Conservation (phyloP, 352 stramenopile species). For the Nothophytophthora sp. region DNA sequence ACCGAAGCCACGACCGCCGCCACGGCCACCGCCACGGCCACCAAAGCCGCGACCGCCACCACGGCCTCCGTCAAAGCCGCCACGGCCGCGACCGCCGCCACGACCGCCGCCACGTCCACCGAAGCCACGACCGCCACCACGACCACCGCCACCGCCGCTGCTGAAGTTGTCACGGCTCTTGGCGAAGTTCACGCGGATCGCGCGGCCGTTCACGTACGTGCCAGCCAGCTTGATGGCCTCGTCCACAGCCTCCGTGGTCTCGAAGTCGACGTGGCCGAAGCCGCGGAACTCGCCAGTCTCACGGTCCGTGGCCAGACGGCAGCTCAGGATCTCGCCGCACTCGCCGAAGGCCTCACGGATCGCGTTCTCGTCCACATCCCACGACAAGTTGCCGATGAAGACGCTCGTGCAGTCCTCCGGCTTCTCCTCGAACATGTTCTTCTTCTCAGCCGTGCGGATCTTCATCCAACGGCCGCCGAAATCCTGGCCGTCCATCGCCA, state of each 20-base stretch:
- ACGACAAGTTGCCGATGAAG: conserved; percentile 98
- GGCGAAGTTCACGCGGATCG: conserved; percentile 96
- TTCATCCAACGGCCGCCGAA: conserved; percentile 96
- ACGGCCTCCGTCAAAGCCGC: conserved; percentile 52
- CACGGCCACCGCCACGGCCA: conserved; percentile 31
- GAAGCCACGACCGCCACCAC: conserved; percentile 24
- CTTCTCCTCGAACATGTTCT: conserved; percentile 90
- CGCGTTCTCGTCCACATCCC: conserved; percentile 95
- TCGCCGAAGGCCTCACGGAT: conserved; percentile 93
- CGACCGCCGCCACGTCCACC: conserved; percentile 51
- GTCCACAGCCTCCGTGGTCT: conserved; percentile 93
- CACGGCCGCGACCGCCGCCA: conserved; percentile 46
- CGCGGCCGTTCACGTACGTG: conserved; percentile 90
- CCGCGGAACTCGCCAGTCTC: conserved; percentile 98
- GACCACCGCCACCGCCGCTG: conserved; percentile 34
- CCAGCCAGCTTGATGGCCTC: conserved; percentile 92
- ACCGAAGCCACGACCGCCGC: conserved; percentile 28
- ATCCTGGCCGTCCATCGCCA: conserved; percentile 93
- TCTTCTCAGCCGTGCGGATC: conserved; percentile 89
- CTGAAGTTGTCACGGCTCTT: conserved; percentile 60
- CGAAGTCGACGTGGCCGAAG: conserved; percentile 98
- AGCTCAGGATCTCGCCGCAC: conserved; percentile 94
- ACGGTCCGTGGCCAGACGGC: conserved; percentile 95
- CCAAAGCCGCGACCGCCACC: conserved; percentile 59
- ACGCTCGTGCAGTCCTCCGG: conserved; percentile 95